A percentile compares a stretch with the other conserved stretches of the same genome.
phyloP scores from a whole-genome alignment of 2,329 filamentous ascomycete species.

The Penicillium thymicola region DNA sequence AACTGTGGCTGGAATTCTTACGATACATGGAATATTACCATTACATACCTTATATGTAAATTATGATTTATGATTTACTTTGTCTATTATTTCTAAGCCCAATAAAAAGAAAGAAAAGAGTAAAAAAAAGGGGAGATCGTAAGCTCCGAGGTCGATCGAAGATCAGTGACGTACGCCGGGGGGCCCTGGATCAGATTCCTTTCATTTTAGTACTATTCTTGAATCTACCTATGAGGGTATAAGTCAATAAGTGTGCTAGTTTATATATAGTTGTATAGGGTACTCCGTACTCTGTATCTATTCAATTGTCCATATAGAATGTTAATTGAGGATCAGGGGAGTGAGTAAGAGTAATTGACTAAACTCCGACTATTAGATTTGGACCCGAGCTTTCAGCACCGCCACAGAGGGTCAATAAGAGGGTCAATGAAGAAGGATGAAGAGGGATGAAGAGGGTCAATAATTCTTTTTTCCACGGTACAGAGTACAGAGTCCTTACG shows the following conservation, averaged over 20 bases:
- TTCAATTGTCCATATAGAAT: background rate
- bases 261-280: too few species aligned
- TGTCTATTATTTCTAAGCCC: background rate
- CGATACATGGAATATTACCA: background rate
- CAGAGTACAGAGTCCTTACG: too few species aligned
- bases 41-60: background rate
- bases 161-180: conserved; percentile 23
- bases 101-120: background rate
- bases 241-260: too few species aligned
- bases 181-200: background rate
- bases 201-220: background rate
- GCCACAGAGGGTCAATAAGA: conserved; percentile 1
- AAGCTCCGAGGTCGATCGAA: conserved; percentile 15
- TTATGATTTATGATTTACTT: background rate
- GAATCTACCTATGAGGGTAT: too few species aligned
- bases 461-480: background rate
- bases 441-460: too few species aligned
- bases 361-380: conserved; percentile 3
- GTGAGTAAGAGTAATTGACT: background rate
- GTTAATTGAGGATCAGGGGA: background rate
- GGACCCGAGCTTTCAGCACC: conserved; percentile 4
- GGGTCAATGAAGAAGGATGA: background rate
- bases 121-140: conserved; percentile 14
- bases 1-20: conserved; percentile 20
- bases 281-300: too few species aligned